Base-by-base conservation (phyloP, 2,329 filamentous ascomycete species). In the Cladosporium halotolerans region DNA sequence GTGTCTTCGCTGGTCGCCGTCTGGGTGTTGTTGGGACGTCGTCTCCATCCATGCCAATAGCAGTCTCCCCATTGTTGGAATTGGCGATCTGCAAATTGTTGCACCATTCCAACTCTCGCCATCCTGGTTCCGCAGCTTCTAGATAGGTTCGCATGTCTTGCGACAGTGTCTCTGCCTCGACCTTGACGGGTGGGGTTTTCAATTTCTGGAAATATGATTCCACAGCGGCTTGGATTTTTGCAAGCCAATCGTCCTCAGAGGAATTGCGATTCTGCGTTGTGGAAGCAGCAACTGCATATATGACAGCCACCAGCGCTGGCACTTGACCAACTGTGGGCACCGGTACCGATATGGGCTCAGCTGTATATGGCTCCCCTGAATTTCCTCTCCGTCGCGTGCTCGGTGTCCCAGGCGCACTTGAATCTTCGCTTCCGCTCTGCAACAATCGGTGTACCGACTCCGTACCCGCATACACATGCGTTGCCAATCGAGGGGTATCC, bases 381-480 rank as follows among this genome's bases (percentile, higher is more conserved):
- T 44, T 38, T 9, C 40, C 43, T 5, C 23, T 43, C 14, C 28
- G 34, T 10, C 50, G 3, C 32, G 46, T 53, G 34, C 50, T 53
- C 11, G 50, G 42, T 16, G 50, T 46, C n/a, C 33, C 50, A 13
- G 19, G 14, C 14, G 19, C 41, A 3, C 43, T 45, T 16, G 18
- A 10, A 7, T 45, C 43, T 18, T 39, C 23, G 3, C 41, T 23
- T 4, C 36, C 39, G 11, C 9, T 53, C 19, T 48, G 52, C 9
- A 48, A 10, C 5, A 32, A 11, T 16, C 52, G 41, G 31, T 53
- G 46, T 1, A 74, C 86, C 3, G 74, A 77, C 23, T 74, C 85
- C 48, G 90, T 77, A 1, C 88, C 89, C 0, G 88, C 85, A 45
- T 88, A 80, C 0, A 95, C 79, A 51, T 89, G 87, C 0, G 86